Evolutionary conservation across 2,329 filamentous ascomycete species (phyloP), one percentile per base, ranked within the genome.

Genomic region (Nemania bipapillata): DNA sequence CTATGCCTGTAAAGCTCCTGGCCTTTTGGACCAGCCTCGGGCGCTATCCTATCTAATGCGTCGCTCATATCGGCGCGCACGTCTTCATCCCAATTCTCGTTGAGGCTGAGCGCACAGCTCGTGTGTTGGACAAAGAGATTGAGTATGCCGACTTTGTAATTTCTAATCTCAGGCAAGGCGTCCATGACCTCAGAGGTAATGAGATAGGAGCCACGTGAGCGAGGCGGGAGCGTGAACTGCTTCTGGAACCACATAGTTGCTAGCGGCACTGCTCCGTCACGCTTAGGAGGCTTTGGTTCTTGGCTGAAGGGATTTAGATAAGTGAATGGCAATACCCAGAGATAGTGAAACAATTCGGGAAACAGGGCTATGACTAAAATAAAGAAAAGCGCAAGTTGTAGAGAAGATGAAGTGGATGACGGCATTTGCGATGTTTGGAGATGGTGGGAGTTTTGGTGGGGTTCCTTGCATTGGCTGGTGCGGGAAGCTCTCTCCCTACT

Each of bases 91-190:
- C 87, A 91, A 83, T 98, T 98, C 86, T 99, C 96, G 79, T 99
- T 99, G 75, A 99, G 83, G 68, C 89, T 92, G 61, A 99, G 86
- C 12, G 92, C 96, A 81, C 94, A 97, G 77, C 90, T 93, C 4
- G 96, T 99, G 82, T 99, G 96, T 82, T 99, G 95, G 63, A 98
- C 86, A 80, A 98, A 99, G 54, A 99, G 86, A 79, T 97, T 90
- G 70, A 98, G 83, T 69, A 97, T 82, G 52, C 94, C 94, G 74
- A 96, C 88, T 80, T 95, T 95, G 87, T 97, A 97, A 73, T 88
- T 80, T 67, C 86, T 85, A 72, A 98, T 87, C 81, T 97, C 94
- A 3, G 95, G 94, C 0, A 98, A 83, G 67, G 89, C 84, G 57
- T 85, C 83, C 28, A 89, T 74, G 64, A 98, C 87, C 60, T 90